Evolutionary conservation across 1,284 basidiomycete genomes (phyloP).

Genomic region (Sporisorium exsertum): DNA sequence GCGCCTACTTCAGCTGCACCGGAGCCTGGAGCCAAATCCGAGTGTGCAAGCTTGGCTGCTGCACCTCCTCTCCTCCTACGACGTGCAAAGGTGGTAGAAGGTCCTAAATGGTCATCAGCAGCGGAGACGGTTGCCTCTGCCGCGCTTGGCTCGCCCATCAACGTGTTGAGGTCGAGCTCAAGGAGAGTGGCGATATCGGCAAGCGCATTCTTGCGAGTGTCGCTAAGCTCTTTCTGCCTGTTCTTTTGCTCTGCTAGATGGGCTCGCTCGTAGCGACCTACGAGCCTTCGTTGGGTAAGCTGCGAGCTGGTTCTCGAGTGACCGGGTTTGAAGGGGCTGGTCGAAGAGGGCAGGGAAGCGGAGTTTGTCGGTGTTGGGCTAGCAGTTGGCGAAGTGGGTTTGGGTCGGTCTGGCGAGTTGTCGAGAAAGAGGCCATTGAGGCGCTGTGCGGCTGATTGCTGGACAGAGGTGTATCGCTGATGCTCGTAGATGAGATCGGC

Average conservation of each 20-base stretch:
- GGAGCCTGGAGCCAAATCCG: conserved; percentile 55
- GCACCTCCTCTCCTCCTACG: conserved; percentile 32
- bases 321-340: conserved; percentile 33
- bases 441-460: conserved; percentile 42
- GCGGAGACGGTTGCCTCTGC: neutral
- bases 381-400: conserved; percentile 1
- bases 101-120: conserved; percentile 5
- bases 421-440: conserved; percentile 38
- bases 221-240: conserved; percentile 56
- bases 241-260: conserved; percentile 60
- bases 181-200: conserved; percentile 59
- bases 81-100: conserved; percentile 27
- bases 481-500: conserved; percentile 62
- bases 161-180: conserved; percentile 48
- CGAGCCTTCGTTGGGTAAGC: conserved; percentile 48
- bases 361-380: conserved; percentile 21
- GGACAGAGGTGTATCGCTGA: conserved; percentile 41
- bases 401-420: conserved; percentile 23
- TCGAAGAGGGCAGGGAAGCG: conserved; percentile 10
- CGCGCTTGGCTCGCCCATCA: conserved; percentile 47
- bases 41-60: conserved; percentile 29
- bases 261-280: conserved; percentile 54
- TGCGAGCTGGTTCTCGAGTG: conserved; percentile 39
- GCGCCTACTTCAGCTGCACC: conserved; percentile 60
- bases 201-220: conserved; percentile 52